phyloP scores from a whole-genome alignment of 371 early-diverging fungal genomes.

The Paraphysoderma sedebokerense region DNA sequence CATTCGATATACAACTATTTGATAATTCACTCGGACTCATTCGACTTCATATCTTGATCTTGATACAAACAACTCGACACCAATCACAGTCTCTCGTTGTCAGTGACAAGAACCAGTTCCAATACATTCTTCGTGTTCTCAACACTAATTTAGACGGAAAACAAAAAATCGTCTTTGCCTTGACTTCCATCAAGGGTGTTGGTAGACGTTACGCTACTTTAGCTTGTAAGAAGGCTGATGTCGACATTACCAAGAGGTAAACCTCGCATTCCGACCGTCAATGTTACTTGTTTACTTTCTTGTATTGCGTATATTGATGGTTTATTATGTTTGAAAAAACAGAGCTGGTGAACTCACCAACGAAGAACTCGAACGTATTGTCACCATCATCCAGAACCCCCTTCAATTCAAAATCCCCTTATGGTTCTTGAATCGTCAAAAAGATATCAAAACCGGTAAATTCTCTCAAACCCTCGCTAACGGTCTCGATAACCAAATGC shows the following conservation, averaged over 20 bases:
- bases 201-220: constrained; percentile 96
- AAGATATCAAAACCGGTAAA: constrained; percentile 88
- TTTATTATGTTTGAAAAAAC: constrained; percentile 1
- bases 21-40: no score
- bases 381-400: constrained; percentile 82
- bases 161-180: constrained; percentile 85
- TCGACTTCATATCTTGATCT: no score
- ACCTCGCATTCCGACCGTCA: background rate
- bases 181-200: constrained; percentile 96
- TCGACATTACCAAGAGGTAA: constrained; percentile 84
- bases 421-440: constrained; percentile 98
- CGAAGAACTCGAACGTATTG: constrained; percentile 82
- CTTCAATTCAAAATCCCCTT: constrained; percentile 91
- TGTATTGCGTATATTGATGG: background rate
- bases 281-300: background rate
- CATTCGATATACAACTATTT: no score
- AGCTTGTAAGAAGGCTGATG: constrained; percentile 96
- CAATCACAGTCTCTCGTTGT: constrained; percentile 62
- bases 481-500: constrained; percentile 83
- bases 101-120: constrained; percentile 79
- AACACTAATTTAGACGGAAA: constrained; percentile 99
- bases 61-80: no score
- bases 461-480: constrained; percentile 88
- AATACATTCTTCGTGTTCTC: constrained; percentile 97
- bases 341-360: constrained; percentile 93